Evolutionary conservation across 2,329 filamentous ascomycete species (phyloP).

Genomic region (Aspergillus cejpii): DNA sequence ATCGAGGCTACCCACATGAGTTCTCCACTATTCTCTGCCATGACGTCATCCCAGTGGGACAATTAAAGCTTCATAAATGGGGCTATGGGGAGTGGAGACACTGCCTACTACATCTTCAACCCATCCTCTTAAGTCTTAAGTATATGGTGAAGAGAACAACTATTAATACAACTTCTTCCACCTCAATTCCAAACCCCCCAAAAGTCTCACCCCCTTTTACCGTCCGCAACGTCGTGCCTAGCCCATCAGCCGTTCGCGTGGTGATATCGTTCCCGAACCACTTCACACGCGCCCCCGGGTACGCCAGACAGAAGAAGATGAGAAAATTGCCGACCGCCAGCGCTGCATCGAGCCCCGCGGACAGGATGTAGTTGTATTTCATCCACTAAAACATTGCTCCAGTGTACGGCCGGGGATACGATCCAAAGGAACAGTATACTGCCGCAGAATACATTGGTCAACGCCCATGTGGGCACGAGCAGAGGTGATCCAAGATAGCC

Average conservation of each 20-base stretch:
- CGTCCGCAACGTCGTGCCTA: neutral
- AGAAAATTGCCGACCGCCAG: conserved; percentile 23
- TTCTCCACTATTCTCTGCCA: too few relatives aligned
- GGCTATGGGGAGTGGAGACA: too few relatives aligned
- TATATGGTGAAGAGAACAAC: too few relatives aligned
- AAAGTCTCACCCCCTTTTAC: neutral
- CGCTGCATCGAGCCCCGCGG: conserved; percentile 54
- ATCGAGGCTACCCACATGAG: too few relatives aligned
- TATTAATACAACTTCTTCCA: neutral
- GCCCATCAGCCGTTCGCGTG: conserved; percentile 1
- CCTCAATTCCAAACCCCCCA: neutral
- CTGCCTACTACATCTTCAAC: too few relatives aligned
- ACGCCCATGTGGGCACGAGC: conserved; percentile 62
- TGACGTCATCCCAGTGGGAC: too few relatives aligned
- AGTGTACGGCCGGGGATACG: conserved; percentile 54
- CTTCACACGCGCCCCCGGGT: conserved; percentile 12
- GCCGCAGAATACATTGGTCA: conserved; percentile 62
- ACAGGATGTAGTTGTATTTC: conserved; percentile 67
- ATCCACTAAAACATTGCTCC: conserved; percentile 63
- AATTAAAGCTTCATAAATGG: too few relatives aligned
- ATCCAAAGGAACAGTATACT: conserved; percentile 58
- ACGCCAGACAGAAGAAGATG: conserved; percentile 26
- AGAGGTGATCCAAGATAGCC: conserved; percentile 57
- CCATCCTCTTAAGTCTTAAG: too few relatives aligned
- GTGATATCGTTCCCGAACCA: conserved; percentile 4